These are phyloP conservation scores for Pichia sp. DNA, from an alignment of 1,139 yeast genomes.

Conservation along the genomic window DNA sequence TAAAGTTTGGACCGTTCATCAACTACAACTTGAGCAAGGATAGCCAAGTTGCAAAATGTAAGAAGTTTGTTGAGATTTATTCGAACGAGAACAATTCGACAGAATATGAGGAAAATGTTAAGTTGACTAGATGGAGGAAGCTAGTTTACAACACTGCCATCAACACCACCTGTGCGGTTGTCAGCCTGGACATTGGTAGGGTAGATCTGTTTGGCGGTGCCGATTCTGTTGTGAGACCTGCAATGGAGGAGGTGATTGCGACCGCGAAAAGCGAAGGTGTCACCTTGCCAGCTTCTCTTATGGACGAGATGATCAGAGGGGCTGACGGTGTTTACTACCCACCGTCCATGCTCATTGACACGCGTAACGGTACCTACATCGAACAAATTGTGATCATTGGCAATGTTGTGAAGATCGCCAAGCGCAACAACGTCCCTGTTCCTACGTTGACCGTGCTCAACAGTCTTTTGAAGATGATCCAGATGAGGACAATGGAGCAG, in stretches of 20 bases:
- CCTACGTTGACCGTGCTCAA: slow-evolving; percentile 59
- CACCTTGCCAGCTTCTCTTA: slow-evolving; percentile 20
- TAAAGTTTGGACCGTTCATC: slow-evolving; percentile 53
- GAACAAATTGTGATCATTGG: slow-evolving; percentile 71
- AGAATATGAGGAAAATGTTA: slow-evolving; percentile 43
- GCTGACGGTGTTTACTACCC: slow-evolving; percentile 19
- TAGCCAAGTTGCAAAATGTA: slow-evolving; percentile 31
- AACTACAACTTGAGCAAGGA: slow-evolving; percentile 32
- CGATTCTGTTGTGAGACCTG: slow-evolving; percentile 47
- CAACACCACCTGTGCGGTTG: slow-evolving; percentile 56
- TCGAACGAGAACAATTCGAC: slow-evolving; percentile 41
- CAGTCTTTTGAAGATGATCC: slow-evolving; percentile 52
- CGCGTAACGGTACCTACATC: slow-evolving; percentile 60
- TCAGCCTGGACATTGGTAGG: slow-evolving; percentile 57
- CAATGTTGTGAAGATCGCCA: slow-evolving; percentile 60
- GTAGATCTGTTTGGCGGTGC: slow-evolving; percentile 51
- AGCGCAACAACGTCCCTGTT: slow-evolving; percentile 45
- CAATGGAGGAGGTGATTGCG: slow-evolving; percentile 57
- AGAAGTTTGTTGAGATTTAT: slow-evolving; percentile 48
- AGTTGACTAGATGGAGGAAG: slow-evolving; percentile 64
- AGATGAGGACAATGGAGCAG: slow-evolving; percentile 52
- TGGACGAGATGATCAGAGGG: slow-evolving; percentile 15
- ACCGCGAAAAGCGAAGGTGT: slow-evolving; percentile 63
- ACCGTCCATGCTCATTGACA: slow-evolving; percentile 46
- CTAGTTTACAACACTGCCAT: slow-evolving; percentile 62